Base-by-base conservation (phyloP, 2,329 filamentous ascomycete species). In the Epichloe baconii region DNA sequence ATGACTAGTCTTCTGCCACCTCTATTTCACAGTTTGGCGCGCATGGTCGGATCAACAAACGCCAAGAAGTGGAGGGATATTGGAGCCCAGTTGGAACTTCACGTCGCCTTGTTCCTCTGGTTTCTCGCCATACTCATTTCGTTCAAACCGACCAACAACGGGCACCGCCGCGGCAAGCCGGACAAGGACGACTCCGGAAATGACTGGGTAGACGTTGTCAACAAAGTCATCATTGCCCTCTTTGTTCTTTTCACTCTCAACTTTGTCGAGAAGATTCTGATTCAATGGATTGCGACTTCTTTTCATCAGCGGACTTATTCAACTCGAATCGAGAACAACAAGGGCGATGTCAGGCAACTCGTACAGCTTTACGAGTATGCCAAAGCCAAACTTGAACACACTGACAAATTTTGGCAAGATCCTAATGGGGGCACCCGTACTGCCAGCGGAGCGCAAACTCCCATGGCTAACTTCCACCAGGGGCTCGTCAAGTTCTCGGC, bases 21-120 rank as follows among this genome's bases (percentile, higher is more conserved):
- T 26, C 51, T 71, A 5, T 69, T 79, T 52, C 67, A 69, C 40
- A 59, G 68, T 8, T 35, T 86, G 15, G 82, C 88, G 5, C 87
- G 83, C 59, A 72, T 91, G 5, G 83, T 88, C 61, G 79, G 76
- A 2, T 93, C 90, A 15, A 93, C 89, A 64, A 91, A 87, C 58
- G 77, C 82, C 61, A 95, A 93, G 71, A 96, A 96, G 64, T 96
- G 90, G 90, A 83, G 82, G 61, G 90, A 95, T 60, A 81, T 96
- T 64, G 89, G 88, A 19, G 83, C 83, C 53, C 82, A 89, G 59
- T 76, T 97, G 44, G 91, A 97, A 65, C 69, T 97, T 0, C 88
- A 88, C 12, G 83, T 83, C 0, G 89, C 89, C 0, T 68, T 95
- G 4, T 96, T 96, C 67, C 83, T 96, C 57, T 97, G 91, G 91